phyloP scores from a whole-genome alignment of 306 rosid species.

The Cicer cuneatum region DNA sequence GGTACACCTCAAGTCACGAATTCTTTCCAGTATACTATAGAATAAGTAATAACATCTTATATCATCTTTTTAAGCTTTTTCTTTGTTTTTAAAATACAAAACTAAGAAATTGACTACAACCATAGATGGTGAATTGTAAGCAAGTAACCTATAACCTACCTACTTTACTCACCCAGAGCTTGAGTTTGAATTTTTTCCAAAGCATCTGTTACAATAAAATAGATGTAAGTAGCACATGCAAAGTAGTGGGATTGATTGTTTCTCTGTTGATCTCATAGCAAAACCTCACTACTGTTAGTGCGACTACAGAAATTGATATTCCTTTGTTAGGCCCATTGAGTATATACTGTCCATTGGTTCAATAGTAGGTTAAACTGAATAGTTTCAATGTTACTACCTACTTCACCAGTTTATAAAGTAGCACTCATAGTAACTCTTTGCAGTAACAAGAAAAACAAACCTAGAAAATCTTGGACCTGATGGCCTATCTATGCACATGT shows the following conservation, averaged over 20 bases:
- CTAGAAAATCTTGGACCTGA: neutral
- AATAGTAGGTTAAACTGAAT: conserved; percentile 21
- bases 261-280: conserved; percentile 27
- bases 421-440: neutral
- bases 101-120: neutral
- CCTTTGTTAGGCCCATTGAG: conserved; percentile 11
- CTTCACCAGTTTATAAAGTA: conserved; percentile 15
- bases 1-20: conserved; percentile 20
- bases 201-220: neutral
- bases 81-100: conserved; percentile 27
- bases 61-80: conserved; percentile 22
- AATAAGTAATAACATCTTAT: conserved; percentile 27
- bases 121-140: neutral
- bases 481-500: conserved; percentile 13
- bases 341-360: conserved; percentile 11
- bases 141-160: neutral
- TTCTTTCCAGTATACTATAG: conserved; percentile 15
- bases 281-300: neutral
- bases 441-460: conserved; percentile 6
- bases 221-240: neutral
- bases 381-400: neutral
- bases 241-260: conserved; percentile 6
- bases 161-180: neutral
- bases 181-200: conserved; percentile 4
- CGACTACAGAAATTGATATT: conserved; percentile 3